Percentiles rank a stretch among this genome's conserved stretches.
phyloP scores from a whole-genome alignment of 306 rosid genomes.

The Dicorynia guianensis region DNA sequence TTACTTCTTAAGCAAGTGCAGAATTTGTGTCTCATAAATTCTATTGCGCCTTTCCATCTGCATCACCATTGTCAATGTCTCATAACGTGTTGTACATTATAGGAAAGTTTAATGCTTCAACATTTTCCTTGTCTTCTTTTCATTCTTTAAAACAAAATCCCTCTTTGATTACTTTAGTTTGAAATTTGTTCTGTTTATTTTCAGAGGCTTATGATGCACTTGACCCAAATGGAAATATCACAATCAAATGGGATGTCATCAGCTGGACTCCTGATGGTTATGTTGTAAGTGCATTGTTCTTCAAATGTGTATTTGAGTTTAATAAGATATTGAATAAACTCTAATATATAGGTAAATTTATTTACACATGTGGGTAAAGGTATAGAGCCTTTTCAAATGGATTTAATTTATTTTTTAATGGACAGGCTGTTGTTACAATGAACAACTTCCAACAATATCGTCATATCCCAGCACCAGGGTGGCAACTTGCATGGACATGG shows the following conservation, averaged over 20 bases:
- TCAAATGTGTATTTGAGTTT: not conserved
- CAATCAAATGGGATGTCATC: conserved; percentile 80
- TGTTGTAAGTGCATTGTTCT: conserved; percentile 57
- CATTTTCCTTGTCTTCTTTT: not conserved
- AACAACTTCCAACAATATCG: conserved; percentile 85
- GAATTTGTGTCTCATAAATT: conserved; percentile 20
- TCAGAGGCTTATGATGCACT: conserved; percentile 92
- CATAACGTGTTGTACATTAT: not conserved
- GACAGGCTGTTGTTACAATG: conserved; percentile 77
- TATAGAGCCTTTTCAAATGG: conserved; percentile 22
- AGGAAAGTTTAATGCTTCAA: not conserved
- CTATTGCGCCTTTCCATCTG: not conserved
- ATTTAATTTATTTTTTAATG: conserved; percentile 33
- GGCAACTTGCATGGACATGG: conserved; percentile 90
- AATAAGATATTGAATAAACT: not conserved
- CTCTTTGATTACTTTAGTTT: conserved; percentile 10
- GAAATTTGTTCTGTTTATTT: conserved; percentile 29
- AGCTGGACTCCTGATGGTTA: conserved; percentile 84
- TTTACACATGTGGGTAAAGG: conserved; percentile 4
- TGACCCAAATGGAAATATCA: conserved; percentile 81
- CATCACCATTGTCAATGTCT: not conserved
- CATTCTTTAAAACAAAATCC: not conserved
- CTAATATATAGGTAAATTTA: not conserved
- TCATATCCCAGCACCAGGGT: conserved; percentile 81
- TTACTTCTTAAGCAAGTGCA: conserved; percentile 19